phyloP scores from a whole-genome alignment of 495 filamentous ascomycete species.

The Xylaria cubensis region DNA sequence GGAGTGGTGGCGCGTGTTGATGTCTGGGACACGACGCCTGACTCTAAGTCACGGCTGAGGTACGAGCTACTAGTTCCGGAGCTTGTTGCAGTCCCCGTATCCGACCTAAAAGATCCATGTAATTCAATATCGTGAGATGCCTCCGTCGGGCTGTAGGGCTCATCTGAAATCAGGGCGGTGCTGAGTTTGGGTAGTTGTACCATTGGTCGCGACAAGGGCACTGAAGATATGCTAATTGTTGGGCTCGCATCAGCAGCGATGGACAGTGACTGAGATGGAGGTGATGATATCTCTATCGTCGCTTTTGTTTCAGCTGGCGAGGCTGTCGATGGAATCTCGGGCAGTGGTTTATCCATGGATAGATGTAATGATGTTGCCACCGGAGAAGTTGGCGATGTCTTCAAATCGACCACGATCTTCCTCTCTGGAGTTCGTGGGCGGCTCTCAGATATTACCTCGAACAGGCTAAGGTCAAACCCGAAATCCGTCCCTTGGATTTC shows the following conservation, averaged over 20 bases:
- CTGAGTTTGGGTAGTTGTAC: slow-evolving; percentile 58
- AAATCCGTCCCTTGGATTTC: slow-evolving; percentile 57
- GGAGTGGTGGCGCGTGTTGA: slow-evolving; percentile 93
- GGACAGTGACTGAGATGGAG: slow-evolving; percentile 49
- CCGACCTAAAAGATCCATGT: slow-evolving; percentile 52
- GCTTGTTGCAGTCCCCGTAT: slow-evolving; percentile 59
- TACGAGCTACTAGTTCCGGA: slow-evolving; percentile 73
- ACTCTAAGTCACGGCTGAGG: slow-evolving; percentile 80
- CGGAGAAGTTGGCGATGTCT: slow-evolving; percentile 37
- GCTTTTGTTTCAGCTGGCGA: slow-evolving; percentile 35
- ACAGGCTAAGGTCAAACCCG: slow-evolving; percentile 54
- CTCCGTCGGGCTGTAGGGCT: slow-evolving; percentile 56
- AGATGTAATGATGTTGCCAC: slow-evolving; percentile 29
- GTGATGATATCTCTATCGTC: slow-evolving; percentile 43
- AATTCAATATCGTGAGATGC: slow-evolving; percentile 52
- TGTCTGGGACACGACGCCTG: slow-evolving; percentile 77
- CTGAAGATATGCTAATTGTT: slow-evolving; percentile 46
- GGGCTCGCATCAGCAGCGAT: slow-evolving; percentile 41
- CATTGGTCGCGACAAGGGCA: slow-evolving; percentile 49
- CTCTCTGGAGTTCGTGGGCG: slow-evolving; percentile 48
- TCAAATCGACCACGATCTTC: slow-evolving; percentile 43
- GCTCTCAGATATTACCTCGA: slow-evolving; percentile 43
- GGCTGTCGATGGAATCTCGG: slow-evolving; percentile 49
- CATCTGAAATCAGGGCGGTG: slow-evolving; percentile 49
- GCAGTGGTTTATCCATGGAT: slow-evolving; percentile 42